These are phyloP conservation scores for Apostasia shenzhenica DNA, from an alignment of 106 monocot genomes.

Conservation along the genomic window DNA sequence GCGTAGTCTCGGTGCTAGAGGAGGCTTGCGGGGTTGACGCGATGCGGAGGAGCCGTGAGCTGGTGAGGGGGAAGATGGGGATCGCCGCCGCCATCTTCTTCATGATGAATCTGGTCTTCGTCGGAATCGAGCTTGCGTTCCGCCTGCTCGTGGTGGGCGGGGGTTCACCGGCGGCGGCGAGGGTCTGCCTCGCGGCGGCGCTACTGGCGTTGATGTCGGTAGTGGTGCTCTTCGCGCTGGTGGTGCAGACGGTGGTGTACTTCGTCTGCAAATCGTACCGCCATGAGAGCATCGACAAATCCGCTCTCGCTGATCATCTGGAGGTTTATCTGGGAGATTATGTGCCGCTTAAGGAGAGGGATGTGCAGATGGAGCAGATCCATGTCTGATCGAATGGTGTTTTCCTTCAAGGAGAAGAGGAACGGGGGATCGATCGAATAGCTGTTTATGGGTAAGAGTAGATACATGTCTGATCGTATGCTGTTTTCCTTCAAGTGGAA, in stretches of 20 bases:
- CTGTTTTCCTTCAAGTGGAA: too few species aligned
- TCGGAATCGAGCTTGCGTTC: slow-evolving; percentile 48
- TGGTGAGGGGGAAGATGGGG: slow-evolving; percentile 58
- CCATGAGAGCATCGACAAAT: slow-evolving; percentile 92
- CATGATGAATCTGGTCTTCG: slow-evolving; percentile 33
- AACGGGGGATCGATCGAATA: too few species aligned
- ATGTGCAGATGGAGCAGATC: slow-evolving; percentile 70
- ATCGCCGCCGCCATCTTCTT: slow-evolving; percentile 43
- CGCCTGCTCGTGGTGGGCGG: slow-evolving; percentile 33
- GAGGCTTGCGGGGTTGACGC: slow-evolving; percentile 39
- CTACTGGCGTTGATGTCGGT: slow-evolving; percentile 28
- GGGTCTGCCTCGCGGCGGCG: slow-evolving; percentile 19
- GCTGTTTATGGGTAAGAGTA: too few species aligned
- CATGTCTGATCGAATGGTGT: neutral
- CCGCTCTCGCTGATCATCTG: slow-evolving; percentile 66
- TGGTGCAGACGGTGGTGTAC: slow-evolving; percentile 76
- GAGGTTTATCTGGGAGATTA: slow-evolving; percentile 90
- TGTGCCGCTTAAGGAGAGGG: slow-evolving; percentile 56
- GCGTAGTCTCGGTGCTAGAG: slow-evolving; percentile 63
- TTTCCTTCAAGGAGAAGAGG: too few species aligned
- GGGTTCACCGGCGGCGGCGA: neutral
- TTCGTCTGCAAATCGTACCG: slow-evolving; percentile 91
- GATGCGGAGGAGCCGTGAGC: slow-evolving; percentile 35
- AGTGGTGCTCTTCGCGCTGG: slow-evolving; percentile 50
- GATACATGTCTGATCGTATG: too few species aligned